Base-by-base conservation (phyloP, 192 early-diverging fungal species). In the Mortierella hygrophila region DNA sequence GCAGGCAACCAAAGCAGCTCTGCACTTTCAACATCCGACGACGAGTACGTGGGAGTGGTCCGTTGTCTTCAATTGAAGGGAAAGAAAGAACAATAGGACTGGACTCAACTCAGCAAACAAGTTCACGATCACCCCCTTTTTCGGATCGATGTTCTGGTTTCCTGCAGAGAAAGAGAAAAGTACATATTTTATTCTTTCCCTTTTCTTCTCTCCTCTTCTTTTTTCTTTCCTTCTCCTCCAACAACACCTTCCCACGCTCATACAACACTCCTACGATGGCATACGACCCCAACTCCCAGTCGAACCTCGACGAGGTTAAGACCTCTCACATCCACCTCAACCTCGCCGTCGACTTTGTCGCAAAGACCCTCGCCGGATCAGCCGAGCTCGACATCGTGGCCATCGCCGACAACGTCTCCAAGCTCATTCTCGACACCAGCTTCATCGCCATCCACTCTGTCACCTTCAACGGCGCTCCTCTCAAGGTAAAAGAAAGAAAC, bases 281-380 rank as follows among this genome's bases (percentile, higher is more conserved):
- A 42, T 89, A 90, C 80, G 98, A 99, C 88, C 97, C 96, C 47
- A 97, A 93, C 87, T 95, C 95, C 68, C 94, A 93, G 57, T 94
- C 97, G 16, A 98, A 98, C 90, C 91, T 95, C 37, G 85, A 92
- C 83, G 90, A 95, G 73, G 89, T 97, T 46, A 87, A 90, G 70
- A 94, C 95, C n/a, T 91, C 75, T 70, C 96, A 97, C 83, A 85
- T 96, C 41, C 94, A 96, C 81, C 91, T 99, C 77, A 85, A 92
- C 83, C 91, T 97, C 46, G 88, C 89, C 2, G 94, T 95, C 60
- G 94, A 97, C 82, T 99, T 99, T 92, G 89, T 88, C 26, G 69
- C 77, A 73, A 94, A 95, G 81, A 85, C 91, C 47, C 86, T 99
- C 16, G 68, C 72, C 21, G 97, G 97, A 35, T 82, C 78, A 18